Conservation (phyloP, 441 rosid genomes). For the Biscutella laevigata region DNA sequence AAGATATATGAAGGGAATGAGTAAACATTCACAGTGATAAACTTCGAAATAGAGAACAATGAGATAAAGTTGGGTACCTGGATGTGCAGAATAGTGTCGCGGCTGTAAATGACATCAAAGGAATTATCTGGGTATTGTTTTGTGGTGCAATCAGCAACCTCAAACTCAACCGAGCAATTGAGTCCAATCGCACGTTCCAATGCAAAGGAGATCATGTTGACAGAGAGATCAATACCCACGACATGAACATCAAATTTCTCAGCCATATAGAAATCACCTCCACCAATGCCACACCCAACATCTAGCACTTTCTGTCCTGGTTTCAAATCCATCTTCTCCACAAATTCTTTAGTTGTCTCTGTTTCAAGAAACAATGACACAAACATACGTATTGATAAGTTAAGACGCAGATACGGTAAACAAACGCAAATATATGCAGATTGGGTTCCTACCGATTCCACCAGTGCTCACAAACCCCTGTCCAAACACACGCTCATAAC, state of each 20-base stretch:
- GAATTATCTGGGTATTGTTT: constrained; percentile 63
- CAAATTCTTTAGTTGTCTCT: constrained; percentile 96
- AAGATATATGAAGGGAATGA: neutral
- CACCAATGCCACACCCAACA: constrained; percentile 99
- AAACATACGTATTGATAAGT: neutral
- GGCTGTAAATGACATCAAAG: constrained; percentile 90
- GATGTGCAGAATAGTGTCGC: constrained; percentile 88
- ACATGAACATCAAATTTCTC: constrained; percentile 77
- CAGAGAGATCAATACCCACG: constrained; percentile 83
- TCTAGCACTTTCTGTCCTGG: constrained; percentile 91
- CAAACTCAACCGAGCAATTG: constrained; percentile 79
- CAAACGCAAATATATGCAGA: neutral
- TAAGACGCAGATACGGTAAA: no score
- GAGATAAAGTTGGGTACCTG: constrained; percentile 32
- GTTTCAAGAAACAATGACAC: constrained; percentile 19
- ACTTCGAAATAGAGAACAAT: neutral
- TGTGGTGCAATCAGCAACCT: constrained; percentile 91
- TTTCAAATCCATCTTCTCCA: constrained; percentile 68
- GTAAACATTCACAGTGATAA: neutral
- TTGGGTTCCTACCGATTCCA: constrained; percentile 58
- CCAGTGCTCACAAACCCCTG: constrained; percentile 94
- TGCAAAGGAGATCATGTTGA: constrained; percentile 92
- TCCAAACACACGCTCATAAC: constrained; percentile 92
- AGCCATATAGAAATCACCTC: constrained; percentile 98
- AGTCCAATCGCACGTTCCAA: constrained; percentile 91